phyloP scores from a whole-genome alignment of 495 filamentous ascomycete species.

The Margaritispora aquatica region DNA sequence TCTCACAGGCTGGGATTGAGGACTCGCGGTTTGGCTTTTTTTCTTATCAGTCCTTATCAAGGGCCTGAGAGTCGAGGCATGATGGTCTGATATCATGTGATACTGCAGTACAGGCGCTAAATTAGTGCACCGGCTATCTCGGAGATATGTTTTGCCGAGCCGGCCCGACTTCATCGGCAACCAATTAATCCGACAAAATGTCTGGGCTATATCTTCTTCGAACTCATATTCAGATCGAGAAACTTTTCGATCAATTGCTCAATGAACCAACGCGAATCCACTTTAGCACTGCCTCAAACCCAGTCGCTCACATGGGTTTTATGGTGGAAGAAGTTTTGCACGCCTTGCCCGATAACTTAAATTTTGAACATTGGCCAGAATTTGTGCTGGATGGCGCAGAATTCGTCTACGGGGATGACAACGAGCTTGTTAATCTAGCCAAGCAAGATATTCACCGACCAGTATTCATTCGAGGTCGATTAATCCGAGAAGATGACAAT shows the following conservation, averaged over 20 bases:
- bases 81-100: too few species aligned
- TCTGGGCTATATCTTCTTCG: too few species aligned
- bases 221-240: too few species aligned
- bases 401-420: not conserved
- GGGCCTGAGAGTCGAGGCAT: not conserved
- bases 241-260: too few species aligned
- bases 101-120: not conserved
- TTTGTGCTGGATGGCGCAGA: not conserved
- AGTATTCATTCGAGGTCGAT: not conserved
- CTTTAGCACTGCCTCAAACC: too few species aligned
- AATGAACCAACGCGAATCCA: too few species aligned
- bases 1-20: not conserved
- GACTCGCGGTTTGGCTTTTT: not conserved
- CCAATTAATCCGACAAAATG: too few species aligned
- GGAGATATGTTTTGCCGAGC: too few species aligned
- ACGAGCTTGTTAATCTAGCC: not conserved
- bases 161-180: too few species aligned
- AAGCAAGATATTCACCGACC: not conserved
- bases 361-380: not conserved
- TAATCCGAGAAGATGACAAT: not conserved
- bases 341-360: not conserved
- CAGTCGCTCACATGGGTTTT: too few species aligned
- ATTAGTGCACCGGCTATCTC: too few species aligned
- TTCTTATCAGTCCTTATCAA: not conserved
- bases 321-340: too few species aligned